phyloP scores from a whole-genome alignment of 176 grass and related monocot genomes.

The Carex scoparia region DNA sequence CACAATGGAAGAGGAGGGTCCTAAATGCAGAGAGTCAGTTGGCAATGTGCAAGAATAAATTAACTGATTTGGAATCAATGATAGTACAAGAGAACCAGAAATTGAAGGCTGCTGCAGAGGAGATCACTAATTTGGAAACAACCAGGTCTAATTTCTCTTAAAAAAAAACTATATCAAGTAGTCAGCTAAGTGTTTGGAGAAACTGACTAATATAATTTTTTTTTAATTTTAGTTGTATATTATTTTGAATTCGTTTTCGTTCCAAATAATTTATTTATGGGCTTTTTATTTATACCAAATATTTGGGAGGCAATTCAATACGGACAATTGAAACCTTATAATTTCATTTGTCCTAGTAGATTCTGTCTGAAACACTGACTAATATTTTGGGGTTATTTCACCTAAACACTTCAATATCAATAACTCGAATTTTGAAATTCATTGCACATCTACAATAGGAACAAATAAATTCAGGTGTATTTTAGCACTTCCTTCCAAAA shows the following conservation, averaged over 20 bases:
- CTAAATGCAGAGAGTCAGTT: conserved; percentile 55
- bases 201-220: neutral
- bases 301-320: neutral
- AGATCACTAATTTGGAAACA: conserved; percentile 56
- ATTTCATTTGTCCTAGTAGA: neutral
- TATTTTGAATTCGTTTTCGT: neutral
- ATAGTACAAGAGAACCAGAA: conserved; percentile 38
- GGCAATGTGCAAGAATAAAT: conserved; percentile 37
- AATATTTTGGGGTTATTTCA: neutral
- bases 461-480: neutral
- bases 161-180: neutral
- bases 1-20: conserved; percentile 39
- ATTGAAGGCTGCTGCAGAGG: conserved; percentile 45
- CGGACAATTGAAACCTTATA: neutral
- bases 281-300: neutral
- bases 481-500: neutral
- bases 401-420: neutral
- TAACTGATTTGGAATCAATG: conserved; percentile 41
- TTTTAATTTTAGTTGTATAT: neutral
- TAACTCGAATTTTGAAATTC: neutral
- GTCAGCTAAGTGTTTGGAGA: neutral
- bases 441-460: neutral
- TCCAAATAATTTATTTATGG: neutral
- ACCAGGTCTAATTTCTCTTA: conserved; percentile 36
- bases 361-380: neutral